Base-by-base conservation (phyloP, 345 rosid genomes). In the Hibiscus syriacus region DNA sequence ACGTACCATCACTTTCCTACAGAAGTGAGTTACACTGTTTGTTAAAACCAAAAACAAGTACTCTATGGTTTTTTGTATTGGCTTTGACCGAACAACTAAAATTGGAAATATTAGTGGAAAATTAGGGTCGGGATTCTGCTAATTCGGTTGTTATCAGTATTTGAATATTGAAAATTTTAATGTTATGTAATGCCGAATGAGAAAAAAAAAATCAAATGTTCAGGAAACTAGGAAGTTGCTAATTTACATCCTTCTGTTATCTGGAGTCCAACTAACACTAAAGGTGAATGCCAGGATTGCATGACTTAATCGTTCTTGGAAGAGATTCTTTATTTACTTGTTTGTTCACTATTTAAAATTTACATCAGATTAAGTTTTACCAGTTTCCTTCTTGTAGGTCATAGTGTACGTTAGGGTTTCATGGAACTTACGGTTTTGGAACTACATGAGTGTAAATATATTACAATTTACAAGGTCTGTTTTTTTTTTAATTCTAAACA, bases 1-100 rank as follows among this genome's bases (percentile, higher is more conserved):
- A 93, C 97, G 19, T 93, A 90, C 81, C 97, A 93, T 72, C 98
- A 93, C 82, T 89, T 94, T 93, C 88, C 97, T 19, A 83, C 83
- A 78, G 98, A 93, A 95, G 97, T 90, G 84, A 73, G 12, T 17
- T 27, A 0, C 17, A 39, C 67, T 41, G 5, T 41, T 62, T 43
- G 14, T 13, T 3, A 39, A 27, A 46, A 46, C 50, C 13, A 27
- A 13, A 27, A 32, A 2, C 13, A 50, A 7, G 22, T 16, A 23
- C 50, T 55, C 13, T 36, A 22, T 36, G 38, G 4, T 2, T 26
- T 23, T 8, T 67, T 6, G 2, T 16, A 6, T 17, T 46, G 49
- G 17, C 16, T 70, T 70, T 25, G 10, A 55, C 17, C 19, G 8
- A 26, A 17, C 34, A 55, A 25, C 32, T 46, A 46, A 46, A 17